Base-by-base conservation (phyloP, 305 asterid genomes). In the Solanum hybrid region DNA sequence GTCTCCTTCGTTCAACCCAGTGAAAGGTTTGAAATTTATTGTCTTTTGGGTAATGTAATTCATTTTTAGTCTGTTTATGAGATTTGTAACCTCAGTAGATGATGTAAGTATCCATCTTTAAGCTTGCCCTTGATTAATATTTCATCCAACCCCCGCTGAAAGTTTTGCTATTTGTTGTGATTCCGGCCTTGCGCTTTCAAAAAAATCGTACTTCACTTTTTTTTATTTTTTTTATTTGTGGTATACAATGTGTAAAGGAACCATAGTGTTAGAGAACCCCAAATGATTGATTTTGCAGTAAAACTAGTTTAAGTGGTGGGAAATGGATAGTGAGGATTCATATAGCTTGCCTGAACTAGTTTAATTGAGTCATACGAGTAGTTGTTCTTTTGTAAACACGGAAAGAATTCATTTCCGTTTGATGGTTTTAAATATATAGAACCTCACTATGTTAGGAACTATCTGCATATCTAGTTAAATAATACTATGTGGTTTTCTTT, bases 1-100 rank as follows among this genome's bases (percentile, higher is more conserved):
- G 86, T 98, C 56, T 92, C 96, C 37, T 98, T 96, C 94, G 76
- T 98, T 91, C 95, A 95, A 88, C 95, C 97, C 88, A 94, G 99
- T 91, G 98, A 98, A 84, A 96, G 97, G 99, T 97, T 72, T 45
- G 78, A 80, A 34, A 12, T 17, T 78, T 87, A n/a, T 29, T 71
- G 4, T 77, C 36, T 69, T 42, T 87, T 10, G 29, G 73, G 73
- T n/a, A 64, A 64, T 64, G 73, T n/a, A 64, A 64, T 64, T 64
- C 73, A 64, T 64, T 9, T 64, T 64, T 64, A 64, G 6, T 64
- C 29, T 64, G 73, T 64, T 64, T 64, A 64, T 64, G 73, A 64
- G 73, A 64, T 64, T 64, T 64, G 29, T 64, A 9, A 64, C 29
- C 73, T 64, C 14, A 64, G 29, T 9, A 22, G 73, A 64, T 0